These are phyloP conservation scores for Colletotrichum destructivum DNA, from an alignment of 2,329 filamentous ascomycete genomes.

Conservation along the genomic window DNA sequence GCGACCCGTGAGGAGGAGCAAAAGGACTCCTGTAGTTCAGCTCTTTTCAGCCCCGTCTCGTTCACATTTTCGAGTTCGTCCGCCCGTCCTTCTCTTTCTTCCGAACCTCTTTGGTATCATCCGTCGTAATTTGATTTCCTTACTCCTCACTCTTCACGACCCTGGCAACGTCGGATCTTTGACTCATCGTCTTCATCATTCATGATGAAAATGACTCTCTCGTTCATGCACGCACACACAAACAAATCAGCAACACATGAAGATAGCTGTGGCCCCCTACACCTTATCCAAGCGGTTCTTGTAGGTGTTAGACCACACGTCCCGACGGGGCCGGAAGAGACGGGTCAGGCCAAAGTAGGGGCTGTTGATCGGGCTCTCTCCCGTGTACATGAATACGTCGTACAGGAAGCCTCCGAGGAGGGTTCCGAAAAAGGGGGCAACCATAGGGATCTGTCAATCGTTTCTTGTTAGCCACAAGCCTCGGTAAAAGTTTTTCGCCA, in stretches of 20 bases:
- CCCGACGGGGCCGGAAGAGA: conserved; percentile 55
- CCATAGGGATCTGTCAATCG: conserved; percentile 74
- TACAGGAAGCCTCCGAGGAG: conserved; percentile 77
- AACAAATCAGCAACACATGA: neutral
- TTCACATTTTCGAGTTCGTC: neutral
- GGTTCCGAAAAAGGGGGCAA: conserved; percentile 77
- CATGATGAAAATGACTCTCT: neutral
- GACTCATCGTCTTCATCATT: neutral
- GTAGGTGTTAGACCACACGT: conserved; percentile 50
- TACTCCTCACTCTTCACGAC: neutral
- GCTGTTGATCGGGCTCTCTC: conserved; percentile 79
- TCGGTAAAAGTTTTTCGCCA: conserved; percentile 14
- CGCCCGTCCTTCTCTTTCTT: neutral
- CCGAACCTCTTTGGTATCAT: conserved; percentile 13
- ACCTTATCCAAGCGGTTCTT: conserved; percentile 29
- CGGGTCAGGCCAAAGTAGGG: conserved; percentile 75
- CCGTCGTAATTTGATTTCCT: neutral
- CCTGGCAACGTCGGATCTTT: neutral
- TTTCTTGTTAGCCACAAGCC: conserved; percentile 21
- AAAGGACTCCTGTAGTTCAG: neutral
- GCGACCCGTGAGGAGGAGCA: neutral
- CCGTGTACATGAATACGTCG: conserved; percentile 78
- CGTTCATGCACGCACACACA: neutral
- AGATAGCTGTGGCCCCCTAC: neutral
- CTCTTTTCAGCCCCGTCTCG: neutral